phyloP scores from a whole-genome alignment of 2,329 filamentous ascomycete genomes.

The Colletotrichum somersetense region DNA sequence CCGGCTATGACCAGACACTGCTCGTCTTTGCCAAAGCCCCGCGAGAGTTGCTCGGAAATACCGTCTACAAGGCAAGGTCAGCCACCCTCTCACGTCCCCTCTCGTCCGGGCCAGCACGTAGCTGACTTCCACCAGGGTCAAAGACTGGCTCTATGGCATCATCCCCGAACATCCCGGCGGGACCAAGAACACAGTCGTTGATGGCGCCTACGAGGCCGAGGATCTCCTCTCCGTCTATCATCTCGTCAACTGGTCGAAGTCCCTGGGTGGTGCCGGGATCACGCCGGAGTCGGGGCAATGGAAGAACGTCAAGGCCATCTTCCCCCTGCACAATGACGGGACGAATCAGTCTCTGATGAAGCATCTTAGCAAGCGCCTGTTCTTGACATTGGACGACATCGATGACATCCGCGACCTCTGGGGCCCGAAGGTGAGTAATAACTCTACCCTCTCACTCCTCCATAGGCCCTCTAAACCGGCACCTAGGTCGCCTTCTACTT shows the following conservation, averaged over 20 bases:
- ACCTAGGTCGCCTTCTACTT: constrained; percentile 79
- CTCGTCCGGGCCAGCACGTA: neutral
- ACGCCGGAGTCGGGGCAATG: constrained; percentile 69
- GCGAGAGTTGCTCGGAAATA: constrained; percentile 71
- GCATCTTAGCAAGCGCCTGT: constrained; percentile 66
- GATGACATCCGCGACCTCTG: constrained; percentile 73
- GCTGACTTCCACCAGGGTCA: constrained; percentile 63
- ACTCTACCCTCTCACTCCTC: neutral
- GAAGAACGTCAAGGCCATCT: constrained; percentile 71
- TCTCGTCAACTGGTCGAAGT: constrained; percentile 69
- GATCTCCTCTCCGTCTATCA: constrained; percentile 78
- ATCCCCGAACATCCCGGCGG: constrained; percentile 71
- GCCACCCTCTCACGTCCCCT: neutral
- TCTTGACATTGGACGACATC: constrained; percentile 64
- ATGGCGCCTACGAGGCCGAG: constrained; percentile 71
- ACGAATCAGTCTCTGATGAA: constrained; percentile 69
- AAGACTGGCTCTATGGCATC: constrained; percentile 81
- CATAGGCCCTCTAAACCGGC: constrained; percentile 44
- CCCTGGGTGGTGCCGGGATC: constrained; percentile 72
- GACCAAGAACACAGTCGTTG: constrained; percentile 64
- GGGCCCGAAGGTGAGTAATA: constrained; percentile 64
- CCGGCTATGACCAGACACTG: constrained; percentile 75
- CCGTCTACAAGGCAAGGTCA: constrained; percentile 76
- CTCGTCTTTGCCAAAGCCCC: constrained; percentile 76
- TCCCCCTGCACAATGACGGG: constrained; percentile 71